These are phyloP conservation scores for Iberis amara DNA, from an alignment of 441 rosid species.

Conservation along the genomic window DNA sequence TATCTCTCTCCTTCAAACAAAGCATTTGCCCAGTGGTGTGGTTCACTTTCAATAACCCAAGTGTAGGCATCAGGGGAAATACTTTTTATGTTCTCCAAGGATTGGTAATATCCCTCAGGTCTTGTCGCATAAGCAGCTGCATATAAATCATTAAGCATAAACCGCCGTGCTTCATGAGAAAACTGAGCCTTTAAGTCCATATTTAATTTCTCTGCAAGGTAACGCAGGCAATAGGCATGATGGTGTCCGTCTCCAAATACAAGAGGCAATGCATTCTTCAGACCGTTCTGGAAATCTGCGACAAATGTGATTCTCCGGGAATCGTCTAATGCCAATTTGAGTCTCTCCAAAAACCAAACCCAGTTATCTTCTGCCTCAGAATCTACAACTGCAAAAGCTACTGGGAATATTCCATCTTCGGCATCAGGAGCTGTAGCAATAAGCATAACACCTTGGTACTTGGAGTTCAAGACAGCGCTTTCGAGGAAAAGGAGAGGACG, in stretches of 20 bases:
- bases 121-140: conserved; percentile 53
- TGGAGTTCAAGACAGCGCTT: conserved; percentile 47
- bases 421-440: conserved; percentile 65
- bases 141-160: conserved; percentile 54
- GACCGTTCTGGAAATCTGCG: conserved; percentile 57
- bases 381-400: conserved; percentile 68
- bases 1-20: conserved; percentile 62
- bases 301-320: conserved; percentile 53
- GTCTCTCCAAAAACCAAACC: conserved; percentile 59
- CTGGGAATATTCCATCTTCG: conserved; percentile 61
- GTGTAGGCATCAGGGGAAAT: conserved; percentile 64
- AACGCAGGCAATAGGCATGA: conserved; percentile 64
- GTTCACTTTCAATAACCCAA: conserved; percentile 68
- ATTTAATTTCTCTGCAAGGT: conserved; percentile 58
- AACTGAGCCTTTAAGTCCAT: conserved; percentile 51
- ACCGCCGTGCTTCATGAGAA: conserved; percentile 68
- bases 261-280: conserved; percentile 47
- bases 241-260: conserved; percentile 42
- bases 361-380: conserved; percentile 64
- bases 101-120: conserved; percentile 44
- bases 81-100: conserved; percentile 47
- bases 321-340: conserved; percentile 42
- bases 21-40: conserved; percentile 68
- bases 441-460: conserved; percentile 56
- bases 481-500: conserved; percentile 70